Evolutionary conservation across 441 rosid genomes (phyloP).

Genomic region (Pelargonium australe): DNA sequence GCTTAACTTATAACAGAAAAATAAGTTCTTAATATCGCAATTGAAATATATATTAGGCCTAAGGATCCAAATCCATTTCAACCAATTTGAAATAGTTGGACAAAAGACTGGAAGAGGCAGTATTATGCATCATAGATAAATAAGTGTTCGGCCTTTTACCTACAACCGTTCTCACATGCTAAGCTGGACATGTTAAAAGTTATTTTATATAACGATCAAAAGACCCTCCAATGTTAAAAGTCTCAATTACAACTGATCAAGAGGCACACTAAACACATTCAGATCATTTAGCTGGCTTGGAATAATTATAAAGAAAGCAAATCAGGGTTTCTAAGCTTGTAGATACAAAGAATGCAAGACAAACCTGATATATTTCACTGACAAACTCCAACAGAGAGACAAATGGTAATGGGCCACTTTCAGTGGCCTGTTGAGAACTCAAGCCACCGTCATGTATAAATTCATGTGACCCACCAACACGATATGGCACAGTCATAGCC

Average conservation of each 20-base stretch:
- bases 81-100: background rate
- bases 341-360: slow-evolving; percentile 15
- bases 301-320: background rate
- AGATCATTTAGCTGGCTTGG: background rate
- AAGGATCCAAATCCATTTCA: background rate
- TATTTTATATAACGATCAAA: background rate
- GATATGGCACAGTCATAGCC: slow-evolving; percentile 70
- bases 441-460: slow-evolving; percentile 44
- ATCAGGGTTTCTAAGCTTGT: background rate
- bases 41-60: slow-evolving; percentile 4
- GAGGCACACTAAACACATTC: background rate
- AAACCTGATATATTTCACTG: slow-evolving; percentile 88
- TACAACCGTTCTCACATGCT: background rate
- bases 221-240: background rate
- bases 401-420: slow-evolving; percentile 45
- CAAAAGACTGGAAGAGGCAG: background rate
- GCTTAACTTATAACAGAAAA: background rate
- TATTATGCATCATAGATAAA: slow-evolving; percentile 2
- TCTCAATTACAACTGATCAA: slow-evolving; percentile 7
- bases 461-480: slow-evolving; percentile 40
- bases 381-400: slow-evolving; percentile 87
- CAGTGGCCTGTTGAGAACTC: slow-evolving; percentile 51
- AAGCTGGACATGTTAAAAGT: background rate
- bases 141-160: slow-evolving; percentile 6
- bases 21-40: background rate